phyloP scores from a whole-genome alignment of 768 basidiomycete genomes.

The Trametes cingulata region DNA sequence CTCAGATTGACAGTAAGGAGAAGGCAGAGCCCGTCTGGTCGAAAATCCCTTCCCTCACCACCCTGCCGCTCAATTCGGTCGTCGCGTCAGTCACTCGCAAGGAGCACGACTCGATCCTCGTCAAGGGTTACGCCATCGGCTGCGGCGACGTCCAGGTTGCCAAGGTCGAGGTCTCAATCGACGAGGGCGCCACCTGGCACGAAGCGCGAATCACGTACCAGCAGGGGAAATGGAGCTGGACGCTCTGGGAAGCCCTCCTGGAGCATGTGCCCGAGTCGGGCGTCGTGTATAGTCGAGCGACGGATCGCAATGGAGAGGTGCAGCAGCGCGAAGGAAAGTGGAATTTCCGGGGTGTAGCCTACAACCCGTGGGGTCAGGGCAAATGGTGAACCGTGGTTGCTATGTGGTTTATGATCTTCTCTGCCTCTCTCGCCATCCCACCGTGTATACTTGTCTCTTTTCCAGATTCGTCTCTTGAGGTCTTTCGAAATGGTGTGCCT shows the following conservation, averaged over 20 bases:
- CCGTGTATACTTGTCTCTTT: no score
- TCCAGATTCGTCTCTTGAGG: no score
- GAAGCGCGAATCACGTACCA: conserved; percentile 23
- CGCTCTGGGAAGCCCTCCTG: conserved; percentile 61
- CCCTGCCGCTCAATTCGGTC: conserved; percentile 23
- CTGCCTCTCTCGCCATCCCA: no score
- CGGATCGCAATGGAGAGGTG: conserved; percentile 44
- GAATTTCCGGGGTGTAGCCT: conserved; percentile 69
- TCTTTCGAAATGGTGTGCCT: no score
- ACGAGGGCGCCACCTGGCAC: conserved; percentile 21
- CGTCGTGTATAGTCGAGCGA: conserved; percentile 48
- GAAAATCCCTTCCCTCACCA: conserved; percentile 18
- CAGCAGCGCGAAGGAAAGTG: conserved; percentile 55
- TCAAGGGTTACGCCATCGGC: conserved; percentile 23
- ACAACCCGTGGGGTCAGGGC: conserved; percentile 24
- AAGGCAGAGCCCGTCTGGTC: conserved; percentile 15
- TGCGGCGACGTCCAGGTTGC: conserved; percentile 15
- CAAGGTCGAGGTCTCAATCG: conserved; percentile 18
- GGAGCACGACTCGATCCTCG: conserved; percentile 1
- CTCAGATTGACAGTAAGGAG: conserved; percentile 16
- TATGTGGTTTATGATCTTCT: background rate
- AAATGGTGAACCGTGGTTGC: conserved; percentile 1
- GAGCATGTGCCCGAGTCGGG: conserved; percentile 27
- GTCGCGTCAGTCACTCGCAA: conserved; percentile 12
- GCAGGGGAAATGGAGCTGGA: conserved; percentile 70